Evolutionary conservation across 306 rosid genomes (phyloP).

Genomic region (Sophora flavescens): DNA sequence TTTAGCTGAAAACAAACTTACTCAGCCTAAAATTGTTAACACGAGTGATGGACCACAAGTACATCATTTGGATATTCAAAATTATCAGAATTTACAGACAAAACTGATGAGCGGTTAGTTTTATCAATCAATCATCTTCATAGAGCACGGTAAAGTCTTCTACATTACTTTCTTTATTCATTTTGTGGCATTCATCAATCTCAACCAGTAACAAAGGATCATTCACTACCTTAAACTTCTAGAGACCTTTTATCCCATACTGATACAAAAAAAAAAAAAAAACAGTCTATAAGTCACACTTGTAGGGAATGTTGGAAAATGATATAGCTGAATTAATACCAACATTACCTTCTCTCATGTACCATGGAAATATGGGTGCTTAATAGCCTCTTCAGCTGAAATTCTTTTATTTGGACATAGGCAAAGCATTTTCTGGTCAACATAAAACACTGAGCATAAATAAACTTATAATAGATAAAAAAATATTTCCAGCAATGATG

Average conservation of each 20-base stretch:
- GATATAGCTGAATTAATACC: not conserved
- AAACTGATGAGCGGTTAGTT: conserved; percentile 39
- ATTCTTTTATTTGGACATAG: conserved; percentile 4
- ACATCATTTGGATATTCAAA: conserved; percentile 17
- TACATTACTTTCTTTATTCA: conserved; percentile 54
- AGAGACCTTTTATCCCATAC: conserved; percentile 46
- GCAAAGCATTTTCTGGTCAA: conserved; percentile 44
- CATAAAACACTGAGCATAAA: not conserved
- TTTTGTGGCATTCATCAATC: conserved; percentile 72
- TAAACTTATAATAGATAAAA: not conserved
- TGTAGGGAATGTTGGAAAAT: not conserved
- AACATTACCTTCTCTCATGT: not conserved
- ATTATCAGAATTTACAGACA: conserved; percentile 35
- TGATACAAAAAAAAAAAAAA: too few species aligned
- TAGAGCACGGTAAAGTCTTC: conserved; percentile 79
- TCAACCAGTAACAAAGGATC: conserved; percentile 72
- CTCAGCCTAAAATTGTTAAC: conserved; percentile 23
- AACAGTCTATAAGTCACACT: not conserved
- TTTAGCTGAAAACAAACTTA: not conserved
- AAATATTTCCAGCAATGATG: not conserved
- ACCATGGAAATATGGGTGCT: conserved; percentile 1
- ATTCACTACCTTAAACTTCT: conserved; percentile 47
- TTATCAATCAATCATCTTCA: conserved; percentile 52
- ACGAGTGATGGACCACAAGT: not conserved
- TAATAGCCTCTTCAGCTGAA: conserved; percentile 39